phyloP scores from a whole-genome alignment of 345 rosid genomes.

The Cardamine occulta region DNA sequence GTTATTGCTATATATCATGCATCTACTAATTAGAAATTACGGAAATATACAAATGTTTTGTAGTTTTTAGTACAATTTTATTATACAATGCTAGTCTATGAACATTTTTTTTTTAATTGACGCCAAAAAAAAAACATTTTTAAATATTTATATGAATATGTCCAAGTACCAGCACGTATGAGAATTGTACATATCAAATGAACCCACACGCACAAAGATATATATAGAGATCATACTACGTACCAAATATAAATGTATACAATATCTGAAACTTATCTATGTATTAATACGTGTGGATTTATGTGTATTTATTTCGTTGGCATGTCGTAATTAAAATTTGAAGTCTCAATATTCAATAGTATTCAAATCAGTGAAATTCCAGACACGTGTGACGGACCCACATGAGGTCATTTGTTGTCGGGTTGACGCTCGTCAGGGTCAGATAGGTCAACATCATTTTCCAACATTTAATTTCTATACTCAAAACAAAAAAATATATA shows the following conservation, averaged over 20 bases:
- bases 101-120: neutral
- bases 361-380: conserved; percentile 10
- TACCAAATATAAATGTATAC: neutral
- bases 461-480: conserved; percentile 40
- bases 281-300: conserved; percentile 6
- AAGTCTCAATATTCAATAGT: neutral
- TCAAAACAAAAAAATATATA: neutral
- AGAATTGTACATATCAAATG: conserved; percentile 5
- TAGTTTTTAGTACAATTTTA: neutral
- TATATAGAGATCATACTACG: neutral
- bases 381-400: conserved; percentile 44
- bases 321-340: conserved; percentile 1
- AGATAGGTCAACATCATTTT: conserved; percentile 44
- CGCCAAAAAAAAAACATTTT: too few species aligned
- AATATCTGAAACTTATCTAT: neutral
- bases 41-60: neutral
- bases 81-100: neutral
- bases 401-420: conserved; percentile 40
- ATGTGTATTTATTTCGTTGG: conserved; percentile 23
- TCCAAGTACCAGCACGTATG: conserved; percentile 8
- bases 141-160: neutral
- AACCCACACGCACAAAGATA: conserved; percentile 1
- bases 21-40: neutral
- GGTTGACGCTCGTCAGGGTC: conserved; percentile 37
- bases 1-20: neutral